Evolutionary conservation across 2,329 filamentous ascomycete species (phyloP), one percentile per base, ranked within the genome.

Genomic region (Xylariaceae sp.): DNA sequence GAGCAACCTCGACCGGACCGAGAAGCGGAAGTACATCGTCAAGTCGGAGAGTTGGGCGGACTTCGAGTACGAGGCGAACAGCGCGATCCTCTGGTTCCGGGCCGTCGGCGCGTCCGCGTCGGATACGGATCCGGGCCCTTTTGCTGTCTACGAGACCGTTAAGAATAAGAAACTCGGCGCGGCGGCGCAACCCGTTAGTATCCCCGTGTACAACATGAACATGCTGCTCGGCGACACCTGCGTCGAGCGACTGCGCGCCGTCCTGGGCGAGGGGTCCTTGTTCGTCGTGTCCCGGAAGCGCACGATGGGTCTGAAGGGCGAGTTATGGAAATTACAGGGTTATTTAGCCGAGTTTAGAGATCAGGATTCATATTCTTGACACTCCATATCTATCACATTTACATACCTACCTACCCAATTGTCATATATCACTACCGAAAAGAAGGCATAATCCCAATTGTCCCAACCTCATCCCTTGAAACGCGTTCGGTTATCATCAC

Each of bases 271-370:
- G 0, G 73, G 73, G 2, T 73, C 70, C 7, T 70, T 80, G 17
- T 74, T 78, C 55, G 72, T 84, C 60, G 65, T 83, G 56, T 74
- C 72, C 61, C 74, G 72, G 65, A 72, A 66, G 62, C 71, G 74
- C 44, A 80, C 78, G 6, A 68, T 75, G 18, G 69, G 74, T 11
- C 53, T 84, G 51, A 80, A 84, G 69, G 58, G 78, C 57, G 73
- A 77, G 56, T 73, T 87, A 6, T 87, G 84, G 84, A 81, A 78
- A 62, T 68, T 87, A 7, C 80, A 86, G 61, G 82, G 82, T 1
- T 87, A 82, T 65, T 51, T 84, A 39, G 62, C 64, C 10, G 65
- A 70, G 51, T 67, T 66, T 63, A 48, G 10, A 37, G 9, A 49
- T 10, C 18, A 42, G 10, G 8, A 42, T 13, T 10, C 37, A 9